Conservation (phyloP, 768 basidiomycete genomes). For the Cystobasidium ongulense region DNA sequence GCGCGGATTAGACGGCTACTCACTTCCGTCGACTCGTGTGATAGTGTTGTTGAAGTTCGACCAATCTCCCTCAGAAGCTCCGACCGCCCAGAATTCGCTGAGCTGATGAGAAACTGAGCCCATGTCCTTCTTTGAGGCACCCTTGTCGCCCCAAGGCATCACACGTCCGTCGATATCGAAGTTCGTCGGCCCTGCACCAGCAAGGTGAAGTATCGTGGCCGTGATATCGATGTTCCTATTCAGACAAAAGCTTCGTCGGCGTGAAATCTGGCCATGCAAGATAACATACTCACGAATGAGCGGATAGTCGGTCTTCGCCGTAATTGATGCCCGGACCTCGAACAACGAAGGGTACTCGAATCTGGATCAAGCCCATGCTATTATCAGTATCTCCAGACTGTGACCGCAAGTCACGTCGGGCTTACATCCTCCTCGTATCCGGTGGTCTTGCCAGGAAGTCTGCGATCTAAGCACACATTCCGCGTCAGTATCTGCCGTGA, state of each 20-base stretch:
- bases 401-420: slow-evolving; percentile 24
- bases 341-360: slow-evolving; percentile 27
- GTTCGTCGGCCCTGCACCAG: background rate
- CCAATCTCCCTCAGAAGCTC: background rate
- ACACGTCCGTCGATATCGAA: background rate
- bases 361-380: background rate
- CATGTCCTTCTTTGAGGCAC: background rate
- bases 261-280: background rate
- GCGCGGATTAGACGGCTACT: no score
- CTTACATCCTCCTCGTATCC: slow-evolving; percentile 40
- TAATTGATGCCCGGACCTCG: slow-evolving; percentile 32
- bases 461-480: slow-evolving; percentile 33
- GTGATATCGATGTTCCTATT: background rate
- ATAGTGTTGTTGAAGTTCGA: background rate
- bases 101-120: background rate
- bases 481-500: background rate
- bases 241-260: no score
- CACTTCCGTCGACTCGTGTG: background rate
- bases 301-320: slow-evolving; percentile 21
- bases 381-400: background rate
- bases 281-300: background rate
- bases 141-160: background rate
- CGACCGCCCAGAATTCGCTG: background rate
- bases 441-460: slow-evolving; percentile 38
- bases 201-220: background rate